Evolutionary conservation across 2,329 filamentous ascomycete genomes (phyloP), one percentile per base, ranked within the genome.

Genomic region (Gremmenia infestans): DNA sequence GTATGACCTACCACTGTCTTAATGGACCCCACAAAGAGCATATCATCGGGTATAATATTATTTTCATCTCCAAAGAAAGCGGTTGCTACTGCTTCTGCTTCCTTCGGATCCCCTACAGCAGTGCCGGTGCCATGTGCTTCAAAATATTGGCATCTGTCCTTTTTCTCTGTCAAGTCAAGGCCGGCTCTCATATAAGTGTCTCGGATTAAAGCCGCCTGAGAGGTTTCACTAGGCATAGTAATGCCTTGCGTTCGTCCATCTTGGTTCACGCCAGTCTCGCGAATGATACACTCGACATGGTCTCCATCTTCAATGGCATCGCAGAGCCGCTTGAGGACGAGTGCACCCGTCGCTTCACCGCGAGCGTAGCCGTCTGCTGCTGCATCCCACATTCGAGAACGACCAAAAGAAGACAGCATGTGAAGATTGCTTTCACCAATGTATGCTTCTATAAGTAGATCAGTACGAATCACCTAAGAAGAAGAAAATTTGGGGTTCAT

Each of bases 291-390:
- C 6, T 79, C 75, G 54, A 84, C 81, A 0, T 77, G 77, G 64
- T 87, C 82, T 19, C 81, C 80, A 60, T 83, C 79, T 9, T 72
- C 71, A 7, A 87, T 62, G 2, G 76, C 76, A 42, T 72, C 65
- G 9, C 72, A 71, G 4, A 87, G 70, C 2, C 75, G 75, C 68
- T 87, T 87, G 48, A 88, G 65, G 4, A 86, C 64, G 1, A 88
- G 68, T 15, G 81, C 75, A 0, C 76, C 81, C 28, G 81, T 73
- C 0, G 83, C 85, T 62, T 88, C 85, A 9, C 63, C 63, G 28
- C 61, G 53, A 35, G 61, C 61, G 47, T 63, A 65, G 12, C 62
- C 62, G 36, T 63, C 54, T 4, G 61, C 59, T 17, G 47, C 55
- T 15, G 45, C 54, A 55, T 63, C 60, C 63, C 61, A 65, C 63